Percentiles rank a stretch among this genome's conserved stretches.
Evolutionary conservation across 345 rosid genomes (phyloP).

Genomic region (Microcos paniculata): DNA sequence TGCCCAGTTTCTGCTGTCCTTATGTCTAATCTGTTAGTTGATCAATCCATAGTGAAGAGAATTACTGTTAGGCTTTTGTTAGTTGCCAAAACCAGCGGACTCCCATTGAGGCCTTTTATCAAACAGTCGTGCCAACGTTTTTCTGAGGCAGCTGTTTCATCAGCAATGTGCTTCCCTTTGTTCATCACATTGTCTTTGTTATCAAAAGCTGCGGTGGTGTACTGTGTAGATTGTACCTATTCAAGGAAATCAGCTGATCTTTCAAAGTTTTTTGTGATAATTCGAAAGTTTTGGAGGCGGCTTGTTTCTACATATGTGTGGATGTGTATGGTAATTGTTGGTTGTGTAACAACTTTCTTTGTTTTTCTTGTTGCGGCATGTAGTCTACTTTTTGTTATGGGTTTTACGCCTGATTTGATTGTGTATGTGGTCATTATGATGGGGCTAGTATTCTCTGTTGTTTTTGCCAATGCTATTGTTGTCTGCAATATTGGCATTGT

Average conservation of each 20-base stretch:
- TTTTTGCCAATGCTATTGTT: slow-evolving; percentile 70
- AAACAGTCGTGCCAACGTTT: slow-evolving; percentile 65
- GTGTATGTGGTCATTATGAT: slow-evolving; percentile 54
- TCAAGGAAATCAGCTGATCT: slow-evolving; percentile 48
- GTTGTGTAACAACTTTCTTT: slow-evolving; percentile 61
- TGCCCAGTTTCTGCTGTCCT: slow-evolving; percentile 79
- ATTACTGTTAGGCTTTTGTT: slow-evolving; percentile 58
- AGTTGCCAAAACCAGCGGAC: slow-evolving; percentile 71
- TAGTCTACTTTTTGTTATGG: slow-evolving; percentile 49
- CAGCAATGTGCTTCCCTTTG: slow-evolving; percentile 73
- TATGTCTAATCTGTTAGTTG: slow-evolving; percentile 67
- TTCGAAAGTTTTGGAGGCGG: slow-evolving; percentile 67
- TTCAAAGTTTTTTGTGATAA: slow-evolving; percentile 45
- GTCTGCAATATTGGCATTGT: slow-evolving; percentile 73
- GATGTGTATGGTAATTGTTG: slow-evolving; percentile 57
- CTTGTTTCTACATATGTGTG: slow-evolving; percentile 64
- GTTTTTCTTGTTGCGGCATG: slow-evolving; percentile 60
- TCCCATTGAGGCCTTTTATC: slow-evolving; percentile 61
- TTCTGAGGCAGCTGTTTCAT: slow-evolving; percentile 66
- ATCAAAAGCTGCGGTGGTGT: slow-evolving; percentile 71
- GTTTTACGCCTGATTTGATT: slow-evolving; percentile 53
- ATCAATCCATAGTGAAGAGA: slow-evolving; percentile 59
- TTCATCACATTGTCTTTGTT: slow-evolving; percentile 58
- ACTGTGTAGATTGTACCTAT: slow-evolving; percentile 83
- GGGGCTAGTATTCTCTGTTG: slow-evolving; percentile 72